Conservation (phyloP, 441 rosid species). For the Corymbia calophylla region DNA sequence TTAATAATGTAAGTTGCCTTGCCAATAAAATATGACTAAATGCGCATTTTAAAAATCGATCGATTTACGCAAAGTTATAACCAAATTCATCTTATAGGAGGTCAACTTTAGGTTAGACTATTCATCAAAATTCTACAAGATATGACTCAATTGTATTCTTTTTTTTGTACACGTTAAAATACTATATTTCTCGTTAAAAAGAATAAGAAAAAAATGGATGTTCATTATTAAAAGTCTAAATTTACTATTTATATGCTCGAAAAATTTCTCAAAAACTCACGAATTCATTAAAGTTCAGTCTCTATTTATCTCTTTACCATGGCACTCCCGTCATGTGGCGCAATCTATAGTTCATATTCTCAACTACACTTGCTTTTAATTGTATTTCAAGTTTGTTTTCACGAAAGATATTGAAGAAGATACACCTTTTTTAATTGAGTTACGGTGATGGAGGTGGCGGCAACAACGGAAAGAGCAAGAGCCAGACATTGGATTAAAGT, state of each 20-base stretch:
- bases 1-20: not conserved
- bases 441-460: not conserved
- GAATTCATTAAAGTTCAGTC: not conserved
- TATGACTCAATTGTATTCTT: not conserved
- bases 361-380: not conserved
- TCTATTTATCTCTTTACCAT: not conserved
- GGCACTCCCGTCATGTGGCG: not conserved
- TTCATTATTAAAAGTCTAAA: not conserved
- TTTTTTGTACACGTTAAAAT: not conserved
- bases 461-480: not conserved
- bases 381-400: not conserved
- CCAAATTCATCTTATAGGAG: not conserved
- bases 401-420: not conserved
- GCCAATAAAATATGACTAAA: not conserved
- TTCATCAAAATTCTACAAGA: not conserved
- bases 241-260: not conserved
- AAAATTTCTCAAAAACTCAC: no score
- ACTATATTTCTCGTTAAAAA: not conserved
- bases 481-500: not conserved
- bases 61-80: not conserved
- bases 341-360: not conserved
- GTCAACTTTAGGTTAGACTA: not conserved
- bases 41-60: not conserved
- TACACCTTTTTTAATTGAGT: not conserved
- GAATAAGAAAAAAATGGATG: not conserved